Percentiles rank a stretch among this genome's conserved stretches.
phyloP scores from a whole-genome alignment of 805 yeast genomes.

The Candida cerambycidarum region DNA sequence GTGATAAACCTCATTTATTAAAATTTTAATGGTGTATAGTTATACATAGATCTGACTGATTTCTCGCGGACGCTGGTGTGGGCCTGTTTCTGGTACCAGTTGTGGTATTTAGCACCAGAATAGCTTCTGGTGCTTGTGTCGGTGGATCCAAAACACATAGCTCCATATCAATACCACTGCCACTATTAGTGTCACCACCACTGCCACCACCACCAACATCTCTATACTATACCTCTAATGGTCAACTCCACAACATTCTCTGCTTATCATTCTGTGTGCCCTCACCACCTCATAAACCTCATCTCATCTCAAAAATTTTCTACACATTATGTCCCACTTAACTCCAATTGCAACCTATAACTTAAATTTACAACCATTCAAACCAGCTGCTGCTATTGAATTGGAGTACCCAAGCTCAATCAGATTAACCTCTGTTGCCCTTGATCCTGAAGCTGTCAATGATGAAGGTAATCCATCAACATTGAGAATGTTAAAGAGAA shows the following conservation, averaged over 20 bases:
- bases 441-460: constrained; percentile 87
- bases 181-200: no score
- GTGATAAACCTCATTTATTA: constrained; percentile 98
- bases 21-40: constrained; percentile 65
- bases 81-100: no score
- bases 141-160: no score
- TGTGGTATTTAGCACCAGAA: no score
- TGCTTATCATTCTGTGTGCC: background rate
- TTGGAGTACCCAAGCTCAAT: constrained; percentile 86
- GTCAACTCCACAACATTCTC: no score
- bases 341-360: constrained; percentile 86
- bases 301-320: constrained; percentile 11
- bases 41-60: constrained; percentile 1
- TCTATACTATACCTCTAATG: no score
- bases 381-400: constrained; percentile 83
- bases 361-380: constrained; percentile 81
- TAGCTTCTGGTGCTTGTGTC: no score
- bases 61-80: background rate
- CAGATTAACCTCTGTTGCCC: constrained; percentile 91
- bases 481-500: constrained; percentile 79
- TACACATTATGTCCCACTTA: constrained; percentile 60
- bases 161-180: no score
- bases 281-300: no score
- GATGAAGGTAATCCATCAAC: constrained; percentile 83
- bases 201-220: no score